A percentile compares a stretch with the other conserved stretches of the same genome.
These are phyloP conservation scores for Aureobasidium leucospermi DNA, from an alignment of 2,329 filamentous ascomycete genomes.

Conservation along the genomic window DNA sequence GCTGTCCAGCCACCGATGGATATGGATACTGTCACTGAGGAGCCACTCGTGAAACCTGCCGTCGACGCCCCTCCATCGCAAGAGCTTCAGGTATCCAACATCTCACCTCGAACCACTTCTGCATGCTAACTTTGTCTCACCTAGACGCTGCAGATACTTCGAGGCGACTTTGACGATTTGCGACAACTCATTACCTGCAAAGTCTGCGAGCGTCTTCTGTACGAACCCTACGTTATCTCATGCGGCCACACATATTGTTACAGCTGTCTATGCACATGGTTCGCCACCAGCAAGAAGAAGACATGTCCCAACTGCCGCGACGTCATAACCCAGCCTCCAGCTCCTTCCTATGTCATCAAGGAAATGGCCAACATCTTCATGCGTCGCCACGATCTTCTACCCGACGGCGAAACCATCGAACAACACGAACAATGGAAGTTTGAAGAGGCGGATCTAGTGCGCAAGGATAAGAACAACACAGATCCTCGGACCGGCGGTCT, in stretches of 20 bases:
- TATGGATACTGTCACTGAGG: background rate
- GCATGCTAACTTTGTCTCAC: background rate
- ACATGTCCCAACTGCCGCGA: constrained; percentile 63
- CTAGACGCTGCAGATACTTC: constrained; percentile 17
- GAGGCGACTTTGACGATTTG: constrained; percentile 53
- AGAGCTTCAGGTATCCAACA: background rate
- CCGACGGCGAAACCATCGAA: constrained; percentile 55
- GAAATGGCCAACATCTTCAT: constrained; percentile 59
- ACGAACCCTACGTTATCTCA: constrained; percentile 60
- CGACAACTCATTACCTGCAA: constrained; percentile 57
- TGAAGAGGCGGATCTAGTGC: constrained; percentile 53
- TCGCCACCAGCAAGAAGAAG: constrained; percentile 54
- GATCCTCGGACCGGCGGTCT: constrained; percentile 48
- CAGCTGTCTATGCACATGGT: constrained; percentile 41
- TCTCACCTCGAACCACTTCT: background rate
- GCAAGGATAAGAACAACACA: constrained; percentile 50
- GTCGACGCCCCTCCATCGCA: background rate
- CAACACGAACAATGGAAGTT: constrained; percentile 52
- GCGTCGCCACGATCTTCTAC: constrained; percentile 52
- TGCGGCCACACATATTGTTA: constrained; percentile 71
- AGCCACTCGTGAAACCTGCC: background rate
- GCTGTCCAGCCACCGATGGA: background rate
- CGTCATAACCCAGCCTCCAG: constrained; percentile 50
- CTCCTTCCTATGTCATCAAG: constrained; percentile 58
- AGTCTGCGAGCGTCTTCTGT: constrained; percentile 60